These are phyloP conservation scores for Leccinum disarticulatum DNA, from an alignment of 768 basidiomycete genomes.

Conservation along the genomic window DNA sequence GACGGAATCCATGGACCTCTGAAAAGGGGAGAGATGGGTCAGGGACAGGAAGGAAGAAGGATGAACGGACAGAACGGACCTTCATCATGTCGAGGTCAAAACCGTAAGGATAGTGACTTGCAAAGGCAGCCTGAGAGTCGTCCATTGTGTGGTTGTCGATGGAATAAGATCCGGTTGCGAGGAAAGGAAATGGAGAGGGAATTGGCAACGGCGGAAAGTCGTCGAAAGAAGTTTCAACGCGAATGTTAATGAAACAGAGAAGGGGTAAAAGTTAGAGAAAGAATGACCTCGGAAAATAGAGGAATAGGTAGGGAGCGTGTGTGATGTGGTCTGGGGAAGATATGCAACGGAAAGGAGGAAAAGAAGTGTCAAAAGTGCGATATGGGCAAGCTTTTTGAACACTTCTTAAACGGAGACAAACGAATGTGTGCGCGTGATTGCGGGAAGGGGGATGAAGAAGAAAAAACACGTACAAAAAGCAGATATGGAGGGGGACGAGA, in stretches of 20 bases:
- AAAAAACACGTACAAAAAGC: conserved; percentile 44
- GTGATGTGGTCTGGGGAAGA: conserved; percentile 30
- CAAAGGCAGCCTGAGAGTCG: conserved; percentile 71
- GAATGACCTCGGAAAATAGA: conserved; percentile 40
- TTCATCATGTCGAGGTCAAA: conserved; percentile 95
- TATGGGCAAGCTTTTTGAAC: conserved; percentile 27
- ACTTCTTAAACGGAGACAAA: conserved; percentile 28
- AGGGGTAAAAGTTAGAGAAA: conserved; percentile 57
- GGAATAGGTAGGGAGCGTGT: conserved; percentile 46
- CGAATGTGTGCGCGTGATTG: conserved; percentile 32
- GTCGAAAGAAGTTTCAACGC: conserved; percentile 32
- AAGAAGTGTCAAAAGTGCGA: conserved; percentile 29
- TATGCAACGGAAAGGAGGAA: conserved; percentile 25
- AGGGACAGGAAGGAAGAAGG: conserved; percentile 1
- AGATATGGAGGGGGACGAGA: conserved; percentile 23
- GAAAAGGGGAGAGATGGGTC: conserved; percentile 9
- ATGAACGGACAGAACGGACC: conserved; percentile 41
- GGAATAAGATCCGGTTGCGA: conserved; percentile 24
- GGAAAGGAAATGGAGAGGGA: conserved; percentile 42
- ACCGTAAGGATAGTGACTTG: conserved; percentile 67
- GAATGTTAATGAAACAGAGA: conserved; percentile 45
- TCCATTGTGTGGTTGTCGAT: conserved; percentile 51
- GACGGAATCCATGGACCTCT: conserved; percentile 86
- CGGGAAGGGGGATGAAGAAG: conserved; percentile 21
- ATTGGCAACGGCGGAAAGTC: conserved; percentile 50